These are phyloP conservation scores for Arthrinium phaeospermum DNA, from an alignment of 2,329 filamentous ascomycete species.

Conservation along the genomic window DNA sequence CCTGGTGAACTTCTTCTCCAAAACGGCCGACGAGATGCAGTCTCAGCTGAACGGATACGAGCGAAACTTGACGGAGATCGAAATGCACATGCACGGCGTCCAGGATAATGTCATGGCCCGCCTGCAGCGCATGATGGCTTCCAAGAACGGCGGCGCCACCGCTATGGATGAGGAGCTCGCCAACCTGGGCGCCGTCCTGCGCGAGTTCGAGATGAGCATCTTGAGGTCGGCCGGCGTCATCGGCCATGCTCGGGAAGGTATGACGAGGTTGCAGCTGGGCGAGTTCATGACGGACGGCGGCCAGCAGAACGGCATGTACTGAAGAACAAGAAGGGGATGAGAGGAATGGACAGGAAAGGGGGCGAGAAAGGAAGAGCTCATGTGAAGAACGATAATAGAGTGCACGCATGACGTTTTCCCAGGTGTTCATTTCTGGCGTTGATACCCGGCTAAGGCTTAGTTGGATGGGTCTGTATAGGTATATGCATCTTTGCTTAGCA, in stretches of 20 bases:
- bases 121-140: slow-evolving; percentile 58
- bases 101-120: slow-evolving; percentile 65
- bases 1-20: slow-evolving; percentile 68
- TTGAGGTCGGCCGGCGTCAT: slow-evolving; percentile 67
- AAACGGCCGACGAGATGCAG: slow-evolving; percentile 66
- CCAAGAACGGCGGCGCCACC: slow-evolving; percentile 42
- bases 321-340: slow-evolving; percentile 26
- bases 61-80: slow-evolving; percentile 66
- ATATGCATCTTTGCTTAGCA: slow-evolving; percentile 10
- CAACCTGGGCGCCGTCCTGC: slow-evolving; percentile 63
- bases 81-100: slow-evolving; percentile 68
- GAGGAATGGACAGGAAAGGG: neutral
- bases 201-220: slow-evolving; percentile 70
- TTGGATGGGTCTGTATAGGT: slow-evolving; percentile 17
- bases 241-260: slow-evolving; percentile 63
- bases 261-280: slow-evolving; percentile 63
- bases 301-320: slow-evolving; percentile 37
- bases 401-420: neutral
- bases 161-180: slow-evolving; percentile 52
- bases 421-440: slow-evolving; percentile 19
- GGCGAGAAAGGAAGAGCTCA: neutral
- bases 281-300: slow-evolving; percentile 45
- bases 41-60: slow-evolving; percentile 62
- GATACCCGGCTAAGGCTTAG: slow-evolving; percentile 18
- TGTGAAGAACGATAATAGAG: slow-evolving; percentile 22